Evolutionary conservation across 2,329 filamentous ascomycete genomes (phyloP).

Genomic region (Pseudogymnoascus sp.): DNA sequence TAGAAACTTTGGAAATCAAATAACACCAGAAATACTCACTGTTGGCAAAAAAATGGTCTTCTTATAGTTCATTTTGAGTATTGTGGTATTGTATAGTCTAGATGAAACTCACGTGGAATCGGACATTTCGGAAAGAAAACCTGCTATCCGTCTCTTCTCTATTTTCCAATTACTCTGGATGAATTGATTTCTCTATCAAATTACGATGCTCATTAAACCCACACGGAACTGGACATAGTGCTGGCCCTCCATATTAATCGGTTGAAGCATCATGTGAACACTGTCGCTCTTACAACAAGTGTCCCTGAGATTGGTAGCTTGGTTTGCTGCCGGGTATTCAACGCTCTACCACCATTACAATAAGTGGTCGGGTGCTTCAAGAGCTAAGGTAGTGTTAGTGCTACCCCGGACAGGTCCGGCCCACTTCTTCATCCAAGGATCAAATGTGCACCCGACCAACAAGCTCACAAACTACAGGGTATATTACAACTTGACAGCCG

Average conservation of each 20-base stretch:
- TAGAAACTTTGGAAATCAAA: background rate
- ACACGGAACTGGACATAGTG: background rate
- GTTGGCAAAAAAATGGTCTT: background rate
- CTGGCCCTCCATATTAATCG: background rate
- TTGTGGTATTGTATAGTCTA: background rate
- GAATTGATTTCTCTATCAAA: background rate
- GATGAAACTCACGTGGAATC: background rate
- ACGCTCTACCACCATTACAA: too few species aligned
- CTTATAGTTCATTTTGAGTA: background rate
- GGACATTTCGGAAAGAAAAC: background rate
- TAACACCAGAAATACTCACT: background rate
- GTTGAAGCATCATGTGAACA: background rate
- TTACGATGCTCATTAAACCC: background rate
- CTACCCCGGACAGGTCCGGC: background rate
- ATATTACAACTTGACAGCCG: background rate
- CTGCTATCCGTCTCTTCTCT: background rate
- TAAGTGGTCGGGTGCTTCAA: background rate
- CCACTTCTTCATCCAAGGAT: background rate
- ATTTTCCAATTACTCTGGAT: background rate
- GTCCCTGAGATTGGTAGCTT: background rate
- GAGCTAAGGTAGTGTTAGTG: background rate
- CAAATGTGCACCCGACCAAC: background rate
- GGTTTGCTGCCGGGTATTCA: background rate
- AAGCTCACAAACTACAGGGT: background rate
- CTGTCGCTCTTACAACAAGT: background rate